phyloP scores from a whole-genome alignment of 495 filamentous ascomycete genomes.

The Gamarada debralockiae region DNA sequence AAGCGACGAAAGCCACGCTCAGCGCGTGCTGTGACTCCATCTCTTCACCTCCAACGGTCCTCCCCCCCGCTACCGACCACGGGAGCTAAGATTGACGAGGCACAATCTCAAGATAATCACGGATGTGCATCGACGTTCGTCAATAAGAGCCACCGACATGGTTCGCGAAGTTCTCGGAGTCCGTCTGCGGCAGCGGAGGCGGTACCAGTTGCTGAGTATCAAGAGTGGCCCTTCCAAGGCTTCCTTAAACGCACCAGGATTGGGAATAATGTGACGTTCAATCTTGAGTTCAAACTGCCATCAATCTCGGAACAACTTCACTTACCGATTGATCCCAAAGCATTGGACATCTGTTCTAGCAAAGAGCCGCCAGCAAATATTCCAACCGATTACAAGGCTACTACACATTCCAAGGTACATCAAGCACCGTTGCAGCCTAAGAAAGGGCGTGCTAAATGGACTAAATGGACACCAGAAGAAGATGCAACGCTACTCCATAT shows the following conservation, averaged over 20 bases:
- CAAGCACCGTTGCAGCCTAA: background rate
- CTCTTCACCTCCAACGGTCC: no score
- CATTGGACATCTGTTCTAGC: slow-evolving; percentile 12
- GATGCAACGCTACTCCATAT: no score
- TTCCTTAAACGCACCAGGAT: slow-evolving; percentile 17
- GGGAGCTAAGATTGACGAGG: slow-evolving; percentile 4
- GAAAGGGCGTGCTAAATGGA: no score
- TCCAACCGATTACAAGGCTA: background rate
- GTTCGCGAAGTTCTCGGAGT: no score
- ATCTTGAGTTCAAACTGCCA: no score
- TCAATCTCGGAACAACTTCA: no score
- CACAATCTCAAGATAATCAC: slow-evolving; percentile 2
- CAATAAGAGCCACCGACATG: background rate
- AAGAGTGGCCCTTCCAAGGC: slow-evolving; percentile 17
- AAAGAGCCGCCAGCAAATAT: background rate
- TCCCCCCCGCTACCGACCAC: slow-evolving; percentile 1
- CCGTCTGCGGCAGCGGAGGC: background rate
- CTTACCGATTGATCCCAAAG: slow-evolving; percentile 12
- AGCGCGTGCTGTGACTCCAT: no score
- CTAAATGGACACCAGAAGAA: no score
- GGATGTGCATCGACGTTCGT: slow-evolving; percentile 1
- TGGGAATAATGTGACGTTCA: slow-evolving; percentile 10
- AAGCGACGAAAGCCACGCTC: no score
- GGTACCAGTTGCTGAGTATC: slow-evolving; percentile 15
- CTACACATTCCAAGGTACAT: background rate